Base-by-base conservation (phyloP, 106 monocot genomes). In the Dendrobium chrysotoxum region DNA sequence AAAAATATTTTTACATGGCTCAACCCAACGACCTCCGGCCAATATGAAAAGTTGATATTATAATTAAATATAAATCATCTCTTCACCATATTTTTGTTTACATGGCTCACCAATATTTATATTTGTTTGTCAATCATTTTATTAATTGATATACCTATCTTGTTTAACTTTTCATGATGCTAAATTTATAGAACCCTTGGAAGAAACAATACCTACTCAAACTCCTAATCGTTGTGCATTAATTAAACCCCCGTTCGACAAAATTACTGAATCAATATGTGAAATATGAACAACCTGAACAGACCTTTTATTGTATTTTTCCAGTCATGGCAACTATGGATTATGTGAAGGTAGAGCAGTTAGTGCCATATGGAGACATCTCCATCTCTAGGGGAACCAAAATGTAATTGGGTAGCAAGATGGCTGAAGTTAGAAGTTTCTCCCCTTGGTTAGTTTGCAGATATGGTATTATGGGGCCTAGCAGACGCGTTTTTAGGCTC, bases 201-300 rank as follows among this genome's bases (percentile, higher is more conserved):
- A 83, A 82, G 96, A 96, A 81, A 93, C 90, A 0, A 87, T 77
- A 31, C 96, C 93, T 1, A 92, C 93, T 76, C 93, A 92, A 77
- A 96, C 96, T 2, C 93, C 93, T 41, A 71, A 31, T 41, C 78
- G 20, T 18, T 38, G 16, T n/a, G 18, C 50, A n/a, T 40, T 79
- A 11, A 12, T 15, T 0, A 76, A 83, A 41, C 68, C 79, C 26
- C 30, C 88, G 13, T 9, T 71, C n/a, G 93, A 92, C 73, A 83
- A 79, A 67, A 80, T 89, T 53, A 96, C 92, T 28, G 77, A 90
- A 42, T 85, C 91, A 46, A 93, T 35, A 35, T 35, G 35, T 35
- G 35, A 35, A 35, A 44, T 7, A 5, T 44, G 44, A 44, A 9
- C 44, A 44, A 44, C 9, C 9, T 44, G 44, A 44, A 44, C 23